These are phyloP conservation scores for Clonostachys chloroleuca DNA, from an alignment of 2,329 filamentous ascomycete species.

Conservation along the genomic window DNA sequence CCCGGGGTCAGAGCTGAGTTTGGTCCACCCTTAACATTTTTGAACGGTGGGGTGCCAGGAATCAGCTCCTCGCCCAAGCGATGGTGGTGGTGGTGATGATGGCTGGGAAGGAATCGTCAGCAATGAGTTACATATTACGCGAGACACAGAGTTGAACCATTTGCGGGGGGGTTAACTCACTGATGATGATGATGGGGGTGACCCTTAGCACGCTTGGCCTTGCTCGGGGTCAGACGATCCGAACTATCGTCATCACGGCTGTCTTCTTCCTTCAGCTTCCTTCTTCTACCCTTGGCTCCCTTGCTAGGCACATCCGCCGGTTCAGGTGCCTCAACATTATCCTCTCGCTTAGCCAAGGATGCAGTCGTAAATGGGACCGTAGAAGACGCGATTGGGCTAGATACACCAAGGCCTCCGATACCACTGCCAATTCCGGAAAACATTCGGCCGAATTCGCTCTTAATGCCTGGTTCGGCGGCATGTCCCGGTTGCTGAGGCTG, in stretches of 20 bases:
- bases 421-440: slow-evolving; percentile 82
- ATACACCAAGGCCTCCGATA: slow-evolving; percentile 43
- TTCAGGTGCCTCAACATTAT: slow-evolving; percentile 42
- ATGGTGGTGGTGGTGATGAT: slow-evolving; percentile 60
- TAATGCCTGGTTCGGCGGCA: slow-evolving; percentile 80
- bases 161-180: slow-evolving; percentile 33
- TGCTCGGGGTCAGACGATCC: slow-evolving; percentile 57
- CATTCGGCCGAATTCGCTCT: slow-evolving; percentile 91
- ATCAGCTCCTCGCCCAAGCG: slow-evolving; percentile 29
- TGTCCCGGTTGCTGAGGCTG: slow-evolving; percentile 77
- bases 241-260: slow-evolving; percentile 61
- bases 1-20: slow-evolving; percentile 36
- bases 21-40: slow-evolving; percentile 41
- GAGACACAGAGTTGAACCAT: not conserved
- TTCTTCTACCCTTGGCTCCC: slow-evolving; percentile 49
- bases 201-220: slow-evolving; percentile 65
- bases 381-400: slow-evolving; percentile 41
- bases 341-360: slow-evolving; percentile 45
- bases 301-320: slow-evolving; percentile 34
- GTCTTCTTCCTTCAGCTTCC: slow-evolving; percentile 77
- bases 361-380: slow-evolving; percentile 35
- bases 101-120: slow-evolving; percentile 14
- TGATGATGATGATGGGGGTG: slow-evolving; percentile 63
- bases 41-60: slow-evolving; percentile 30
- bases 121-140: not conserved